These are phyloP conservation scores for Rhizoclosmatium globosum DNA, from an alignment of 192 early-diverging fungal genomes.

Conservation along the genomic window DNA sequence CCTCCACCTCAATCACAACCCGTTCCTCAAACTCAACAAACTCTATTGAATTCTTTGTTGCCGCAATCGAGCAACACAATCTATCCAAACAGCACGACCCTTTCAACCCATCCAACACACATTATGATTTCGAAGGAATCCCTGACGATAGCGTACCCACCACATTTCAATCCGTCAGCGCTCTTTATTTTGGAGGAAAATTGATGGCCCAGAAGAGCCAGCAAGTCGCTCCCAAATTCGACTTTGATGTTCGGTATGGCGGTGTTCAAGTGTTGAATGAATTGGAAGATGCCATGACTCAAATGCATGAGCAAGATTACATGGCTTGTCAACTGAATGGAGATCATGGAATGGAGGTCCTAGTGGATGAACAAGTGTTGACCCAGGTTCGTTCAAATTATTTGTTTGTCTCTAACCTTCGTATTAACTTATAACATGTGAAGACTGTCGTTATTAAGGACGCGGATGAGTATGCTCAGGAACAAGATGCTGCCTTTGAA, in stretches of 20 bases:
- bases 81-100: neutral
- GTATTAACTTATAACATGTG: neutral
- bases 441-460: slow-evolving; percentile 11
- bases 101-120: neutral
- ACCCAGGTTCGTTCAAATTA: slow-evolving; percentile 11
- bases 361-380: slow-evolving; percentile 15
- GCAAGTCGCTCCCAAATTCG: neutral
- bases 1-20: slow-evolving; percentile 12
- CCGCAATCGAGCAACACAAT: neutral
- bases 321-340: neutral
- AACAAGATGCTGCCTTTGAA: neutral
- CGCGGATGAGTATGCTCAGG: slow-evolving; percentile 3
- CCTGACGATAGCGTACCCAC: slow-evolving; percentile 48
- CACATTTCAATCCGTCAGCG: slow-evolving; percentile 48
- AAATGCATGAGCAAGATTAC: neutral
- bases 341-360: neutral
- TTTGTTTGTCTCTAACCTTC: neutral
- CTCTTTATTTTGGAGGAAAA: slow-evolving; percentile 34
- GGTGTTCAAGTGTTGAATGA: neutral
- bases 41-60: slow-evolving; percentile 18
- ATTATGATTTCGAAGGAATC: slow-evolving; percentile 13
- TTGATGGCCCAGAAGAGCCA: slow-evolving; percentile 5
- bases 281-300: neutral
- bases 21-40: neutral
- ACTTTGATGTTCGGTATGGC: neutral